Base-by-base conservation (phyloP, 2,329 filamentous ascomycete species). In the Exophiala sideris region DNA sequence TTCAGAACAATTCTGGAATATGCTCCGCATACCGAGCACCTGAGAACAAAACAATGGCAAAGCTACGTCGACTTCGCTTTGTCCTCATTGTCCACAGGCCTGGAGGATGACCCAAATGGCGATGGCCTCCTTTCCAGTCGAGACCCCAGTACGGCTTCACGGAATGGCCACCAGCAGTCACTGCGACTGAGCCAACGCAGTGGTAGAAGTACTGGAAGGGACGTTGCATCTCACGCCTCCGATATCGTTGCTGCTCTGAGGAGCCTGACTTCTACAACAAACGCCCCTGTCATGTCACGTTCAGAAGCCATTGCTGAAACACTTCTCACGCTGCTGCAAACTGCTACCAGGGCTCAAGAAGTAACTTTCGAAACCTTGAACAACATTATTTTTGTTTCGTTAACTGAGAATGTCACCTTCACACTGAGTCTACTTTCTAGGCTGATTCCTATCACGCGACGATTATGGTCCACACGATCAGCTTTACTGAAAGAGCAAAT, bases 301-400 rank as follows among this genome's bases (percentile, higher is more conserved):
- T 45, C 54, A 5, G 40, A 46, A 16, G 49, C 34, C 3, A 63
- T 63, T 38, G 47, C 46, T 2, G 51, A 64, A 9, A 53, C 44
- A 24, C 33, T 62, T 4, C 20, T 57, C 12, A 44, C 53, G 6
- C 56, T 48, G 24, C 35, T 64, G 12, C 32, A 46, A 8, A 39
- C 54, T 24, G 47, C 51, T 6, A 36, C 55, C 11, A 54, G 52
- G 33, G 49, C 85, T 47, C 88, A 91, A 62, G 85, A 87, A 64
- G 73, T 86, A 52, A 86, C 87, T 12, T 90, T 97, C 67, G 83
- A 83, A 40, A 80, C 85, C 40, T 76, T 96, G 64, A 95, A 95
- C 71, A 75, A 77, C 46, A 70, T 95, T 5, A 74, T 95, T 45
- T 74, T 79, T 36, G 80, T 79, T 52, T 81, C 83, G 2, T 79